Evolutionary conservation across 768 basidiomycete species (phyloP), one percentile per base, ranked within the genome.

Genomic region (Neoboletus magnificus): DNA sequence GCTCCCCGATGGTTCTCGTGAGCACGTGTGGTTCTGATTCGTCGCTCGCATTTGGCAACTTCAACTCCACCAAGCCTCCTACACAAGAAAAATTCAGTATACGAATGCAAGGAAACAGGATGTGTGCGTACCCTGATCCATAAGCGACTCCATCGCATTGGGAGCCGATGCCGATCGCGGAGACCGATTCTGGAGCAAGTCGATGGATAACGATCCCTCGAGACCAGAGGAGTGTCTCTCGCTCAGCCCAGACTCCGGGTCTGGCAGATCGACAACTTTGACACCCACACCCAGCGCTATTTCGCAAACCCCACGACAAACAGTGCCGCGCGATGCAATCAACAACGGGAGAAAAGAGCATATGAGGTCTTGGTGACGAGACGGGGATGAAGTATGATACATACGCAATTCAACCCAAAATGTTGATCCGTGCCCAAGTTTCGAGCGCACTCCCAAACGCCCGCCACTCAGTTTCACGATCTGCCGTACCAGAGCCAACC

Each of bases 331-430:
- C 41, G n/a, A 50, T 49, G 20, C 22, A 13, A 59, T 55, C 29
- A 45, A 55, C 56, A 25, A 42, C 37, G 53, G 39, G 41, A 52
- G 43, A 52, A 47, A 35, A 15, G 32, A 32, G 51, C 1, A 55
- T 44, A 49, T 58, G 43, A 66, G 57, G 48, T 36, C 54, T 33
- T 45, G 56, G 20, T 54, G 29, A 54, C 13, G 46, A 41, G 55
- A 60, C 37, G 47, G 40, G 57, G 48, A 65, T 60, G 43, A 50
- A 47, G 39, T 36, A 32, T 52, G 43, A 42, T 6, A 73, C 78
- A 59, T 65, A 80, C 76, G 86, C 35, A 91, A 70, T 68, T 91
- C 90, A 10, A 91, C 87, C 93, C 92, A 94, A 74, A 94, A 95
- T 36, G 87, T 91, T 35, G 86, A 90, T 16, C 93, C 93, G 61